phyloP scores from a whole-genome alignment of 441 rosid genomes.

The Syzygium malaccense region DNA sequence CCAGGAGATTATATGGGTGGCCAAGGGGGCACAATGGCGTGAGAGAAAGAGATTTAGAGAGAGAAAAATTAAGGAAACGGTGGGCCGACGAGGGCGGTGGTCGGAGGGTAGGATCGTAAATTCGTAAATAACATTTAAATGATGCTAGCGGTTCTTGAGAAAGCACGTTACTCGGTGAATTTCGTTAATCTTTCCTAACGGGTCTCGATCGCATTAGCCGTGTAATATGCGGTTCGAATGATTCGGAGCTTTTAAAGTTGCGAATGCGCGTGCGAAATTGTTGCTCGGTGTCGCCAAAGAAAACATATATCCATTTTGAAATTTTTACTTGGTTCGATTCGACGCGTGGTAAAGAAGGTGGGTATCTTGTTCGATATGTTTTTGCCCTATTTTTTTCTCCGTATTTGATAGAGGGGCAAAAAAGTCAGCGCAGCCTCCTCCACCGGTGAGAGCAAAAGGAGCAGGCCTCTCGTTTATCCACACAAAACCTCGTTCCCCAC shows the following conservation, averaged over 20 bases:
- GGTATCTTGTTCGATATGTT: not conserved
- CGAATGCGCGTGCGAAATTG: not conserved
- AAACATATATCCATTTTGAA: not conserved
- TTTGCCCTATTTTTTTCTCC: not conserved
- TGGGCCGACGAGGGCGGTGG: not conserved
- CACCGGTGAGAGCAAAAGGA: not conserved
- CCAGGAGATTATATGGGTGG: slow-evolving; percentile 2
- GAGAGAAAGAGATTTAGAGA: slow-evolving; percentile 13
- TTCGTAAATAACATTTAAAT: not conserved
- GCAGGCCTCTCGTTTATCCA: not conserved
- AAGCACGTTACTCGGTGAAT: not conserved
- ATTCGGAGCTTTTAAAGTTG: not conserved
- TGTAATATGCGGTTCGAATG: not conserved
- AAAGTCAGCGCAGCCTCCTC: not conserved
- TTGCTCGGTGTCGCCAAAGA: not conserved
- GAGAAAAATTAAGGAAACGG: not conserved
- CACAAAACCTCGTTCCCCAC: not conserved
- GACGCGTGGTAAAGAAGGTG: not conserved
- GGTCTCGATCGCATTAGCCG: no score
- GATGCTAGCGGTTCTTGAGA: not conserved
- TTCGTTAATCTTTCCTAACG: not conserved
- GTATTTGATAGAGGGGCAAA: not conserved
- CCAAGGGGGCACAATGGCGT: not conserved
- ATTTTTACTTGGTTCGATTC: not conserved
- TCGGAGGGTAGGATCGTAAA: not conserved